Conservation (phyloP, 1,284 basidiomycete species). For the Veloboletus limbatus region DNA sequence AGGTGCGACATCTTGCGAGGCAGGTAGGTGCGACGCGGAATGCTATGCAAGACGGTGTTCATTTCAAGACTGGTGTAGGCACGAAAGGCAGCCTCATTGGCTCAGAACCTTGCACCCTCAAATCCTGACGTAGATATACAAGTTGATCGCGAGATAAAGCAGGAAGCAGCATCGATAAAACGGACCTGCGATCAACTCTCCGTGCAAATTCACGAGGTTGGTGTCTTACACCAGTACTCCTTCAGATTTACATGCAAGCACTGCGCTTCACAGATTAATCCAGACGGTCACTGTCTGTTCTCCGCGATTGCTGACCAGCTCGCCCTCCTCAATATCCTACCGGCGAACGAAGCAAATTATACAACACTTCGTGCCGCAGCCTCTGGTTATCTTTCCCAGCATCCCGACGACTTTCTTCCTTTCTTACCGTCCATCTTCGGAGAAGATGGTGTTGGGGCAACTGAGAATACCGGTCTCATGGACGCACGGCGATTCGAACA, state of each 20-base stretch:
- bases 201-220: conserved; percentile 71
- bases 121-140: conserved; percentile 67
- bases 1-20: conserved; percentile 73
- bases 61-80: conserved; percentile 47
- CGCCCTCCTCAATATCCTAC: conserved; percentile 57
- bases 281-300: conserved; percentile 95
- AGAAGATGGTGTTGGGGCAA: conserved; percentile 73
- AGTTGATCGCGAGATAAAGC: conserved; percentile 64
- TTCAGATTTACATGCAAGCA: conserved; percentile 3
- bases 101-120: conserved; percentile 54
- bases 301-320: conserved; percentile 92
- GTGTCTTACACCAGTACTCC: conserved; percentile 16
- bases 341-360: conserved; percentile 56
- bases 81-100: conserved; percentile 68
- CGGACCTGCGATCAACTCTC: conserved; percentile 66
- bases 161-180: conserved; percentile 72
- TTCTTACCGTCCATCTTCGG: conserved; percentile 82
- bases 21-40: conserved; percentile 50
- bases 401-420: conserved; percentile 91
- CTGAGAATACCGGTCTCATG: conserved; percentile 69
- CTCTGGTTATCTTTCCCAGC: conserved; percentile 78
- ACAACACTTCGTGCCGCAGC: conserved; percentile 66
- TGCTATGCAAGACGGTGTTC: background rate
- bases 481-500: conserved; percentile 61
- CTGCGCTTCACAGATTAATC: conserved; percentile 63